Conservation (phyloP, 768 basidiomycete species). For the Boletus rex-veris region DNA sequence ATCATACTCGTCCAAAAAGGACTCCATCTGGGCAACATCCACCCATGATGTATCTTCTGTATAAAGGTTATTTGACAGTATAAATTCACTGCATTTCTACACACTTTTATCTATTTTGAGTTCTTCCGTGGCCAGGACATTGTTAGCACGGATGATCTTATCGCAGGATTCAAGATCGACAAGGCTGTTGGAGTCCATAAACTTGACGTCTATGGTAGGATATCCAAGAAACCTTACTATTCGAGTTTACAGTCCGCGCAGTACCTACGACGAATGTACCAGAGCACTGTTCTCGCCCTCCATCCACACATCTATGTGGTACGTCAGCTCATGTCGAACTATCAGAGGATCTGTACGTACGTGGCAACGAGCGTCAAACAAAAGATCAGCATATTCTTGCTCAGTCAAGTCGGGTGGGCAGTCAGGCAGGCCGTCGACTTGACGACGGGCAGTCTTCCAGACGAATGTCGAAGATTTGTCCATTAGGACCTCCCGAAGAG, state of each 20-base stretch:
- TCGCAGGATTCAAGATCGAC: background rate
- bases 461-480: background rate
- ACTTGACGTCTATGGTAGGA: background rate
- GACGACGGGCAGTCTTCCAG: background rate
- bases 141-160: background rate
- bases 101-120: background rate
- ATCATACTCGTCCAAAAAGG: slow-evolving; percentile 7
- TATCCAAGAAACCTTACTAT: background rate
- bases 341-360: background rate
- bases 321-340: background rate
- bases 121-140: background rate
- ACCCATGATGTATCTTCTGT: background rate
- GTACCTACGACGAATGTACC: slow-evolving; percentile 12
- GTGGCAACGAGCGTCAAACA: slow-evolving; percentile 27
- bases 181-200: background rate
- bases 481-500: background rate
- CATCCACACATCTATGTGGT: slow-evolving; percentile 7
- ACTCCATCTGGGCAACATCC: slow-evolving; percentile 6
- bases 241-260: slow-evolving; percentile 1
- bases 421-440: slow-evolving; percentile 21
- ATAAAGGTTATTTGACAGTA: background rate
- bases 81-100: background rate
- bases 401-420: slow-evolving; percentile 44
- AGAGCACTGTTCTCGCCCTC: background rate
- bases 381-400: slow-evolving; percentile 41